Evolutionary conservation across 2,329 filamentous ascomycete species (phyloP).

Genomic region (Penicillium sp.): DNA sequence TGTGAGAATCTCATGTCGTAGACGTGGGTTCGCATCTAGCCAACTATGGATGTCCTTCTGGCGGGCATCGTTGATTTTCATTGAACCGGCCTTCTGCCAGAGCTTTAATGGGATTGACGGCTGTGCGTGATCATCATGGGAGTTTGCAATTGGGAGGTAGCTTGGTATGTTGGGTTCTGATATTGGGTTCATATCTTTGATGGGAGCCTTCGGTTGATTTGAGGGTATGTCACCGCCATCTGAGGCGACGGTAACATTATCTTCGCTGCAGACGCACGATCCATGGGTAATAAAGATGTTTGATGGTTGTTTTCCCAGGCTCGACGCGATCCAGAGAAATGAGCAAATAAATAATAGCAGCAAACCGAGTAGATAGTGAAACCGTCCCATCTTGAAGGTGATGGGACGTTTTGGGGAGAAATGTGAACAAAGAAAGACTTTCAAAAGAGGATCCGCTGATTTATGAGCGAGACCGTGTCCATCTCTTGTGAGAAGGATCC

Average conservation of each 20-base stretch:
- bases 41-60: slow-evolving; percentile 16
- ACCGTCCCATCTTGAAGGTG: slow-evolving; percentile 3
- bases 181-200: neutral
- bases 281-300: neutral
- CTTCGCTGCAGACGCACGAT: neutral
- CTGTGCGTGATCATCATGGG: neutral
- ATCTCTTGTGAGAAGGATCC: neutral
- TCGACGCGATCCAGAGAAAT: slow-evolving; percentile 6
- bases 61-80: neutral
- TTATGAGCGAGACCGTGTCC: neutral
- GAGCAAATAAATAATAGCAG: slow-evolving; percentile 3
- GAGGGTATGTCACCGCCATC: neutral
- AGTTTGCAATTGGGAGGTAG: neutral
- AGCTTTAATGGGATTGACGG: slow-evolving; percentile 9
- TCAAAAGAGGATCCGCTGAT: neutral
- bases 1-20: slow-evolving; percentile 27
- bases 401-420: neutral
- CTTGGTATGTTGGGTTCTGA: neutral
- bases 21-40: slow-evolving; percentile 24
- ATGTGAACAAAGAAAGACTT: neutral
- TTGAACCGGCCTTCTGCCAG: slow-evolving; percentile 12
- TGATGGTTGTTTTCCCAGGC: neutral
- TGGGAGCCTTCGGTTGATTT: neutral
- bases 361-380: slow-evolving; percentile 7
- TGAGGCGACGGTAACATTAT: neutral